Percentiles rank a stretch among this genome's conserved stretches.
Conservation (phyloP, 306 rosid species). For the Hippophae rhamnoides region DNA sequence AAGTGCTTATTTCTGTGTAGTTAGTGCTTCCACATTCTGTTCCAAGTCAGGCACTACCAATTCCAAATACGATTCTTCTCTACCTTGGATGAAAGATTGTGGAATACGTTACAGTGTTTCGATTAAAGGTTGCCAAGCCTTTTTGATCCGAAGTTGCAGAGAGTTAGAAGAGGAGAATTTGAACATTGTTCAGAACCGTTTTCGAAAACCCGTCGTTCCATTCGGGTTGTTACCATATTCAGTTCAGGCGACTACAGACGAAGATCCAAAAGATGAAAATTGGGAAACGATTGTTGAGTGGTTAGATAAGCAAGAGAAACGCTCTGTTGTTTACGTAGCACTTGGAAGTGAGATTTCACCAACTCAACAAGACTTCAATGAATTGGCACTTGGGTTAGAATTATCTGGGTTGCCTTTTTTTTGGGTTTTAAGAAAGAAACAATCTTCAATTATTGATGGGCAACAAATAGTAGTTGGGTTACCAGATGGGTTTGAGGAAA, state of each 20-base stretch:
- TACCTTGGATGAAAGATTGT: no score
- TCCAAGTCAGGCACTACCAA: neutral
- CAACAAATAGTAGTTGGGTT: constrained; percentile 10
- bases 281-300: no score
- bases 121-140: neutral
- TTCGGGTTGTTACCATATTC: constrained; percentile 22
- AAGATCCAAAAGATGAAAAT: no score
- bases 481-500: constrained; percentile 41
- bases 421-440: constrained; percentile 4
- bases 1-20: constrained; percentile 29
- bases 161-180: constrained; percentile 18
- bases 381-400: constrained; percentile 27
- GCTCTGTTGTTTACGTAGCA: constrained; percentile 24
- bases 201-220: constrained; percentile 10
- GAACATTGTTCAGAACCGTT: constrained; percentile 2
- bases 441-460: no score
- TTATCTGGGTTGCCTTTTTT: constrained; percentile 17
- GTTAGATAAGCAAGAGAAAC: constrained; percentile 3
- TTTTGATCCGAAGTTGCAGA: constrained; percentile 12
- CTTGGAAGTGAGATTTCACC: constrained; percentile 22
- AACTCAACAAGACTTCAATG: constrained; percentile 17
- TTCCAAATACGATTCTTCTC: no score
- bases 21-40: constrained; percentile 4
- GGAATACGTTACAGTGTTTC: neutral
- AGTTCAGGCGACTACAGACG: no score